Conservation (phyloP, 2,329 filamentous ascomycete species). For the Stachybotrys echinatus region DNA sequence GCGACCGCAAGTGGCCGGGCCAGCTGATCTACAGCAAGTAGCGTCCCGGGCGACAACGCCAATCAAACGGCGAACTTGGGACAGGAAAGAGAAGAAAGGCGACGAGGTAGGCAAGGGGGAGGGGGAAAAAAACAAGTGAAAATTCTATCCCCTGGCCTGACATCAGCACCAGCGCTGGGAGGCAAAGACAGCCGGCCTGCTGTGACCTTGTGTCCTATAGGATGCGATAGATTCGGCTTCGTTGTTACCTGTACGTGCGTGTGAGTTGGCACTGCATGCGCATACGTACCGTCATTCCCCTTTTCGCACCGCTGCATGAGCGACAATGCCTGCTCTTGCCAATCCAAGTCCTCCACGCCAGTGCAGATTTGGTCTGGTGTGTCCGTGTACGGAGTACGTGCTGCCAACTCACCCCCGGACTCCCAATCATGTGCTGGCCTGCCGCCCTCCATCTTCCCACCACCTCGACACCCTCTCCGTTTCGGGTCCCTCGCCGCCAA, state of each 20-base stretch:
- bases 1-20: too few species aligned
- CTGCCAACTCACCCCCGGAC: not conserved
- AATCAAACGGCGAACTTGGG: too few species aligned
- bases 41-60: too few species aligned
- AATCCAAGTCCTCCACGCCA: not conserved
- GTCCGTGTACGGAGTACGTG: too few species aligned
- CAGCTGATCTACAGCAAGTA: too few species aligned
- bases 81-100: too few species aligned
- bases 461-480: not conserved
- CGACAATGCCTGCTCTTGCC: not conserved
- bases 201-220: too few species aligned
- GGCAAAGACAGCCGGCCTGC: not conserved
- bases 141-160: not conserved
- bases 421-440: not conserved
- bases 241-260: too few species aligned
- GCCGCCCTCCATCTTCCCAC: not conserved
- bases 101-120: too few species aligned
- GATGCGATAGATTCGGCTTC: too few species aligned
- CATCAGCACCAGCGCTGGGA: too few species aligned
- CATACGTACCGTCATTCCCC: not conserved
- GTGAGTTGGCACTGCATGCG: not conserved
- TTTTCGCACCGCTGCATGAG: not conserved
- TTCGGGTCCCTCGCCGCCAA: not conserved
- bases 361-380: not conserved
- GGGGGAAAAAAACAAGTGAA: not conserved